Evolutionary conservation across 1,284 basidiomycete genomes (phyloP), one percentile per base, ranked within the genome.

Genomic region (Inonotus hispidus): DNA sequence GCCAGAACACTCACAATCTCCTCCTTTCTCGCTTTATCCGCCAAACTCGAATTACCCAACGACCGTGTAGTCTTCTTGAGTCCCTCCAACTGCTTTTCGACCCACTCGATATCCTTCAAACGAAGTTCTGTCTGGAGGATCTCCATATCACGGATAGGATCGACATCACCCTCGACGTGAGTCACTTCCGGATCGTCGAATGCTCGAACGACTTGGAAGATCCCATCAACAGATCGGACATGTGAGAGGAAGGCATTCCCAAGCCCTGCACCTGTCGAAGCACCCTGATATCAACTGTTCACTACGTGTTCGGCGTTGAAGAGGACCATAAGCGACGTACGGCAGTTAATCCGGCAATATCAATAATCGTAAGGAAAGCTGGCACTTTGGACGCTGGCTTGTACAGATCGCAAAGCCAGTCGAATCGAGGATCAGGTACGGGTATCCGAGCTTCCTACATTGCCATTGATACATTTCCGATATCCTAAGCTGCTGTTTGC

Each of bases 111-210:
- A 74, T 99, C 97, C 79, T 99, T 99, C 60, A 99, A 77, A 54
- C 95, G 82, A 41, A 98, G 78, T 74, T 98, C 95, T 37, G 87
- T 97, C 67, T 90, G 89, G 73, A 99, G 99, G 71, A 98, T 98
- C 67, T 93, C 88, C 96, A 99, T 98, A 75, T 99, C 97, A 65
- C 97, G 89, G 58, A 92, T 69, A 21, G 97, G 97, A 76, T 99
- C 82, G 62, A 99, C 95, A 67, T 99, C 97, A 58, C 97, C 97
- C 76, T 99, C 97, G 69, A 99, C 97, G 76, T 99, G 97, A 68
- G 93, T 98, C 72, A 99, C 95, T 72, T 99, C 97, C 39, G 94
- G 91, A 70, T 99, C 97, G 72, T 98, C 96, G 72, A 99, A 99
- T 6, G 95, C 95, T 68, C 97, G 92, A 60, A 99, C 88, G 65